Percentiles rank a stretch among this genome's conserved stretches.
These are phyloP conservation scores for Hygrophorus pudorinus DNA, from an alignment of 768 basidiomycete species.

Conservation along the genomic window DNA sequence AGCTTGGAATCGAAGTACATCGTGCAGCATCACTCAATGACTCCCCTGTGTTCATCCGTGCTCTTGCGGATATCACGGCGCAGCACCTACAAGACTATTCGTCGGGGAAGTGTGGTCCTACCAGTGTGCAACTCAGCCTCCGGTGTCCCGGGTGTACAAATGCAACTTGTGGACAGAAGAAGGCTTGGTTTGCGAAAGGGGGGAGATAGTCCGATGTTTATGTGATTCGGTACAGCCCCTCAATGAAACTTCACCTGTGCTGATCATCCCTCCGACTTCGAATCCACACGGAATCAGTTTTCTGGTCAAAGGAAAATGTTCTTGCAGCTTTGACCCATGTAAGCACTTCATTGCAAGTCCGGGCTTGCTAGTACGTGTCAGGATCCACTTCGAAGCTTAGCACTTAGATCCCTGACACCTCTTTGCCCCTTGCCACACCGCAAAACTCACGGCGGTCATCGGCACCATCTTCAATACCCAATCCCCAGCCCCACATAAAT, in stretches of 20 bases:
- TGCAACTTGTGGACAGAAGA: constrained; percentile 76
- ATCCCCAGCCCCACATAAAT: constrained; percentile 82
- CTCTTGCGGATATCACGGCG: constrained; percentile 83
- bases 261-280: no score
- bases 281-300: no score
- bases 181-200: constrained; percentile 80
- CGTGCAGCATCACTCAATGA: constrained; percentile 90
- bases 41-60: constrained; percentile 92
- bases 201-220: constrained; percentile 32
- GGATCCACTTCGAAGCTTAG: no score
- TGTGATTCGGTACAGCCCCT: no score
- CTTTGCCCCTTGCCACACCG: constrained; percentile 83
- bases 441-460: constrained; percentile 89
- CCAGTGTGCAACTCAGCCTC: constrained; percentile 71
- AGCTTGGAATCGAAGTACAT: constrained; percentile 88
- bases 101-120: constrained; percentile 45
- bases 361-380: no score
- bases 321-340: no score
- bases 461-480: constrained; percentile 93
- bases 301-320: no score
- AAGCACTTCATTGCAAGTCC: no score
- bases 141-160: constrained; percentile 94
- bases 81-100: constrained; percentile 63
- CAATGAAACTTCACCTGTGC: no score
- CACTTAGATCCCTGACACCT: constrained; percentile 27